Percentiles rank a stretch among this genome's conserved stretches.
Conservation (phyloP, 2,329 filamentous ascomycete genomes). For the Aspergillus sp. region DNA sequence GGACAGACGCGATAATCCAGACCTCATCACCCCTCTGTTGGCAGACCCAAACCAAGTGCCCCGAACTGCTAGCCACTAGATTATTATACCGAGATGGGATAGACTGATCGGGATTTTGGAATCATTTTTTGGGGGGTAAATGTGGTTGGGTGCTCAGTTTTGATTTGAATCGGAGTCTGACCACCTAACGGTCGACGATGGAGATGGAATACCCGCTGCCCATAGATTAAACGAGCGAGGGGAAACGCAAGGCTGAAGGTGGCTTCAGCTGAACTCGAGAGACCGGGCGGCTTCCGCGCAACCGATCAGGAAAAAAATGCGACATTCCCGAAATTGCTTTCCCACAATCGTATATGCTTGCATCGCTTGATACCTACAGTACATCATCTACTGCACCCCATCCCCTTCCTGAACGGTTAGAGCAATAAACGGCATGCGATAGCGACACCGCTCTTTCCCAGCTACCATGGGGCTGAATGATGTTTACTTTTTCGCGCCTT, state of each 20-base stretch:
- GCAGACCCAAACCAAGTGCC: conserved; percentile 14
- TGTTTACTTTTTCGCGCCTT: conserved; percentile 1
- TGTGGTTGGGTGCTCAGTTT: neutral
- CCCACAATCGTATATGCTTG: neutral
- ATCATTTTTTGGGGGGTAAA: neutral
- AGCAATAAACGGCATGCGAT: neutral
- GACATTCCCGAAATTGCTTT: neutral
- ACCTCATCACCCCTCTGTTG: conserved; percentile 31
- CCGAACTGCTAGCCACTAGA: conserved; percentile 9
- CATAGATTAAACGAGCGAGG: neutral
- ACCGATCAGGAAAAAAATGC: neutral
- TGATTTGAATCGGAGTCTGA: neutral
- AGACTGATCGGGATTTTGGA: neutral
- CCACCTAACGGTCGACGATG: neutral
- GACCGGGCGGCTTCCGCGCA: neutral
- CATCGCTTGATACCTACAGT: neutral
- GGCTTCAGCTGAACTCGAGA: neutral
- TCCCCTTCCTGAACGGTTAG: neutral
- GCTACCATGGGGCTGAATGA: neutral
- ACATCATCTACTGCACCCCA: neutral
- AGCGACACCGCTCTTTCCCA: conserved; percentile 18
- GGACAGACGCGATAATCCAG: conserved; percentile 18
- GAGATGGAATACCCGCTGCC: neutral
- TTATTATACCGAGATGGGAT: neutral
- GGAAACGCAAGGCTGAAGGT: neutral